Evolutionary conservation across 2,329 filamentous ascomycete species (phyloP), one percentile per base, ranked within the genome.

Genomic region (Pseudogymnoascus sp.): DNA sequence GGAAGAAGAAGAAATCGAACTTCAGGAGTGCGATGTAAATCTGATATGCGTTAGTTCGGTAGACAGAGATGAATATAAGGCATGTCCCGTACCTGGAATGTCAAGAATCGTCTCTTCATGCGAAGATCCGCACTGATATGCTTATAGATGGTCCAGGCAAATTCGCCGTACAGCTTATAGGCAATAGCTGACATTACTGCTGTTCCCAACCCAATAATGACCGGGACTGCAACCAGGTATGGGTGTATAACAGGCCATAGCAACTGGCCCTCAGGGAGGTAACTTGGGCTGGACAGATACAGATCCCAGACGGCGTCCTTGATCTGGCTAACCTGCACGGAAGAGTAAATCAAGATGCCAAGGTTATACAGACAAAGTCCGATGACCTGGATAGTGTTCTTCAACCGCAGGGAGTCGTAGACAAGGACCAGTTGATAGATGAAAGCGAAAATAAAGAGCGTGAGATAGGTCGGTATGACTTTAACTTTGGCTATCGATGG

Each of bases 1-100:
- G 86, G 82, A 99, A 99, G 82, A 99, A 97, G 86, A 99, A 99
- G 78, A 99, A 97, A 78, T 99, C 95, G 75, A 99, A 99, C 77
- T 99, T 99, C 68, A 99, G 84, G 9, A 99, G 84, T 38, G 95
- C 91, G 72, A 99, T 97, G 77, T 97, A 99, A 75, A 99, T 93
- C 93, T 96, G 66, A 4, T n/a, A 61, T 18, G 14, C 36, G 8
- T 9, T n/a, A 28, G 34, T 71, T 38, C 49, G 12, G n/a, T 25
- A 4, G 3, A 23, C 4, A 23, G 4, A 42, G 5, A 21, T 8
- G 28, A 40, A 2, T 14, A 25, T 4, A 1, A 42, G 28, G 18
- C 61, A 56, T 12, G 71, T 21, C 14, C 23, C 80, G 61, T 80
- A 96, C 92, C 87, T 99, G 95, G 75, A 96, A 99, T 66, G 93